Evolutionary conservation across 768 basidiomycete genomes (phyloP), one percentile per base, ranked within the genome.

Genomic region (Cystobasidium ongulense): DNA sequence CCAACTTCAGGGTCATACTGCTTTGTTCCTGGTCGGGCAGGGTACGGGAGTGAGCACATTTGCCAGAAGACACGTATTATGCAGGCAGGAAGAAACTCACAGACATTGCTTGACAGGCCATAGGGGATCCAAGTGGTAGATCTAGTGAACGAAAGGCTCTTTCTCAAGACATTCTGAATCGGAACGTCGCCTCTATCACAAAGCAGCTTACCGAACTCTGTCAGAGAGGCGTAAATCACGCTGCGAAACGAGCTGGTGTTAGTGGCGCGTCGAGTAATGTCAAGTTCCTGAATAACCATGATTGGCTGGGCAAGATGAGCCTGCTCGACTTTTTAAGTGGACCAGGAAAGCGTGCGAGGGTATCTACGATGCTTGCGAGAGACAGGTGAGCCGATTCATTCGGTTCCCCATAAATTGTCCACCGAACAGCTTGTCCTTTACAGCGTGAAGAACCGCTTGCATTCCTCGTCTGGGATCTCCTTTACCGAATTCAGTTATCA

Each of bases 401-500:
- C 21, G 41, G 15, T 67, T 33, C 50, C 31, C 43, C 72, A 23
- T 23, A 4, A n/a, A 8, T 52, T 18, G 27, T 68, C 29, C 25
- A 33, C 53, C 63, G 43, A 72, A 23, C 43, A 15, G 63, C 1
- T 27, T 1, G 18, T 21, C 8, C 25, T 1, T 25, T 18, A 75
- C 67, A 96, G 94, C 77, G 93, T 96, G 41, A 88, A 88, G 74
- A 86, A 87, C 33, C 89, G 95, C 31, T 84, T 97, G 67, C 82
- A 84, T 5, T 87, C 90, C 21, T 39, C 77, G 25, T 75, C 78
- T 35, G 95, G 95, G 54, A 88, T 98, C 75, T 96, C 94, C n/a
- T 99, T 95, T 83, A 92, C 94, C 23, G 96, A 99, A 80, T 98
- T 99, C 82, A 88, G 91, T 1, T 99, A 99, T 81, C 96, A 99